Evolutionary conservation across 2,329 filamentous ascomycete genomes (phyloP), one percentile per base, ranked within the genome.

Genomic region (Trichoderma citrinoviride): DNA sequence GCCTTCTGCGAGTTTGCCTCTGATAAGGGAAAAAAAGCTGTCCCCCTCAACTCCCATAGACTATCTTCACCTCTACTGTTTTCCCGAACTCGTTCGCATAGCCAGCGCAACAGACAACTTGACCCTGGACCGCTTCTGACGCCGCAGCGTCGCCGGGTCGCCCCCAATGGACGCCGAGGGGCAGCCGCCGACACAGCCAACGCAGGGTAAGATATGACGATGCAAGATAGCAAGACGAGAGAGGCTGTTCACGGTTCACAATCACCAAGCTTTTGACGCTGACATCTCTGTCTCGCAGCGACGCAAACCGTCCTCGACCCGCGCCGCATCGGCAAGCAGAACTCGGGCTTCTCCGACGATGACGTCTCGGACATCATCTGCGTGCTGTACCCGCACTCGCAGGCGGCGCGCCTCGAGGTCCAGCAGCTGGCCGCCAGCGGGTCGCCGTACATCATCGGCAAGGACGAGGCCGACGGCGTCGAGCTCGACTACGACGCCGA

Each of bases 351-450:
- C 67, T 89, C 85, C 61, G 89, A 93, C 70, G 85, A 91, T 69
- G 93, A 97, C 75, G 85, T 95, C 56, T 86, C 91, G 67, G 93
- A 97, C 77, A 92, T 97, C 70, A 86, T 97, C 69, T 96, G 93
- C 78, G 87, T 97, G 65, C 84, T 98, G 29, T 88, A 96, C 70
- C 93, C 94, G 12, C 87, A 86, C 69, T 91, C 92, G 2, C 82
- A 86, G 44, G 84, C 85, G 23, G 92, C 94, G 21, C 88, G 89
- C 68, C 81, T 82, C 68, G 90, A 93, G 70, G 87, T 94, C n/a
- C 74, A 77, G 67, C 76, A 78, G 5, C 78, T 87, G 37, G 83
- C 82, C 65, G 67, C 72, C 52, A 78, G 83, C 65, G 77, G 78
- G 67, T 81, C 79, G 41, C 80, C 78, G 27, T 80, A 84, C 69